Evolutionary conservation across 1,139 yeast genomes (phyloP).

Genomic region (Scheffersomyces illinoinensis): DNA sequence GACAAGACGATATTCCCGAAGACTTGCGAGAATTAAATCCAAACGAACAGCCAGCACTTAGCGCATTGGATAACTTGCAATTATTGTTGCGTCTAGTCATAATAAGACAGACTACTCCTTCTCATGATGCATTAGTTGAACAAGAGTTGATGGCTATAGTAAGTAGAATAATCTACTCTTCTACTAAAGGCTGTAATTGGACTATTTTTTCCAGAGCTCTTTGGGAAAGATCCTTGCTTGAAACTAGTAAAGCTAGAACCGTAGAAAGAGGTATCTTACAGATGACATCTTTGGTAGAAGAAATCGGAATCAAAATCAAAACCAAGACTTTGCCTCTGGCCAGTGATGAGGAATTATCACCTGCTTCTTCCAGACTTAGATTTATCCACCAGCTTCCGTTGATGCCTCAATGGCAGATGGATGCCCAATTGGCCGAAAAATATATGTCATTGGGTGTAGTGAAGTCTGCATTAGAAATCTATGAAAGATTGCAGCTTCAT

Average conservation of each 20-base stretch:
- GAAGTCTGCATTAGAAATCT: slow-evolving; percentile 86
- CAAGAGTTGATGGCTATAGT: slow-evolving; percentile 81
- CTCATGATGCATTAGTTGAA: slow-evolving; percentile 67
- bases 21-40: slow-evolving; percentile 66
- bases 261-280: slow-evolving; percentile 93
- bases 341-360: slow-evolving; percentile 27
- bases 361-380: slow-evolving; percentile 56
- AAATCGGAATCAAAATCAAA: slow-evolving; percentile 70
- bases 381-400: slow-evolving; percentile 77
- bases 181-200: slow-evolving; percentile 62
- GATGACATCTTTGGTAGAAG: slow-evolving; percentile 90
- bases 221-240: slow-evolving; percentile 88
- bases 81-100: slow-evolving; percentile 67
- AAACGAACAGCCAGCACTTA: slow-evolving; percentile 73
- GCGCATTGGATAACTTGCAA: slow-evolving; percentile 71
- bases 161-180: slow-evolving; percentile 62
- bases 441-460: slow-evolving; percentile 84
- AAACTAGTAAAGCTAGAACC: slow-evolving; percentile 78
- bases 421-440: slow-evolving; percentile 79
- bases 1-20: slow-evolving; percentile 63
- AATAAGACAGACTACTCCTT: slow-evolving; percentile 70
- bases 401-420: slow-evolving; percentile 85
- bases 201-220: slow-evolving; percentile 76
- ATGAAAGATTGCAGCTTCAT: slow-evolving; percentile 73
- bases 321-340: slow-evolving; percentile 61